Conservation (phyloP, 371 early-diverging fungal genomes). For the Batrachochytrium dendrobatidis region DNA sequence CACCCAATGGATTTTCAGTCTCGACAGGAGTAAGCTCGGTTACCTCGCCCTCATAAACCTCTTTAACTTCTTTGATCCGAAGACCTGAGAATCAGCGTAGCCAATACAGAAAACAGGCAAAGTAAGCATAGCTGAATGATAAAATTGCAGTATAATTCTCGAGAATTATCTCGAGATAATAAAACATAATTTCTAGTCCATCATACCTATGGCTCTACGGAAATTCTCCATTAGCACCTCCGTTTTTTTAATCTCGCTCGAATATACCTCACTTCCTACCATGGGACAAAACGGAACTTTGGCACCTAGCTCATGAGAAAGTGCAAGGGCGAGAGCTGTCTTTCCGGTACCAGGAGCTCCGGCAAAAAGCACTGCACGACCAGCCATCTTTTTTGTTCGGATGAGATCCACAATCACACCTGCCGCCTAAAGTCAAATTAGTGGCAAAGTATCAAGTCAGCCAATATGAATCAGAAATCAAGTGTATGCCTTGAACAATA, state of each 20-base stretch:
- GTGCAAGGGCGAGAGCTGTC: slow-evolving; percentile 76
- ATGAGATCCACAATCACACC: slow-evolving; percentile 92
- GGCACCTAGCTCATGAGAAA: slow-evolving; percentile 92
- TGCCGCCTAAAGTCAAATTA: slow-evolving; percentile 62
- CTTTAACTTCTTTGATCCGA: slow-evolving; percentile 95
- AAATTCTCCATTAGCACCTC: slow-evolving; percentile 99
- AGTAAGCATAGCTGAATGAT: background rate
- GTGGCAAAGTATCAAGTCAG: background rate
- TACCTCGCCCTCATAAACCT: slow-evolving; percentile 99
- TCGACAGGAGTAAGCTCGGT: slow-evolving; percentile 94
- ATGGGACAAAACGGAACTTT: slow-evolving; percentile 98
- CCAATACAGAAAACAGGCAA: background rate
- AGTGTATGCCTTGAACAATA: background rate
- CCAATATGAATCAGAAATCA: background rate
- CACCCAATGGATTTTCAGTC: slow-evolving; percentile 87
- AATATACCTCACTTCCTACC: slow-evolving; percentile 97
- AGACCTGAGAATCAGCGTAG: slow-evolving; percentile 44
- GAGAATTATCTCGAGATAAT: background rate
- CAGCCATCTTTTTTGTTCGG: slow-evolving; percentile 93
- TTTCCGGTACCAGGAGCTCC: slow-evolving; percentile 97
- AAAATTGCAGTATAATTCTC: background rate
- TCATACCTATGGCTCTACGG: slow-evolving; percentile 83
- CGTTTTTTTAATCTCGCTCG: slow-evolving; percentile 96
- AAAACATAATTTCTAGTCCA: background rate
- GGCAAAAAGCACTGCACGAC: slow-evolving; percentile 90